Evolutionary conservation across 208 protist genomes (phyloP), one percentile per base, ranked within the genome.

Genomic region (Phytomonas francai): DNA sequence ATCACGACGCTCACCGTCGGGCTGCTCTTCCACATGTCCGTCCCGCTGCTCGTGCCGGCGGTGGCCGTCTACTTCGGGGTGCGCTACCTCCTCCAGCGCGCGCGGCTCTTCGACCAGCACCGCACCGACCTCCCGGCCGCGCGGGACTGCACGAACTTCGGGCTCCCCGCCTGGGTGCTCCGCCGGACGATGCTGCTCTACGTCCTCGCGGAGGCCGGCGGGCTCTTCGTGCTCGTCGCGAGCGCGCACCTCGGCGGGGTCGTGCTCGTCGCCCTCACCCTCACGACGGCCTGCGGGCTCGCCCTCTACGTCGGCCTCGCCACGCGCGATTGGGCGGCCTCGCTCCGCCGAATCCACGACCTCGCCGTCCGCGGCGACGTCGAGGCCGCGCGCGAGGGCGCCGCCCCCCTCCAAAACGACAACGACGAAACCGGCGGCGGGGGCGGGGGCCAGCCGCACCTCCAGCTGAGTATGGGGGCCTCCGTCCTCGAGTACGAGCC

Each of bases 21-120:
- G 0, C 75, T 95, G 30, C 77, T 95, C 14, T 95, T 92, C 63
- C 89, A 91, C 74, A 91, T 91, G 84, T 91, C 89, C 27, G 80
- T 77, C 9, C 89, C 89, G 32, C 76, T 92, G 58, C 74, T 95
- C 29, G 68, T 73, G 6, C 64, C 85, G 11, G 80, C 92, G 59
- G 81, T 85, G 29, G 72, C 79, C 25, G 25, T 84, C 9, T 95
- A 88, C 76, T 91, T 92, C 59, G 27, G 89, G 29, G 67, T 91
- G 30, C 76, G 87, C 30, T 92, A 90, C 73, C 67, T 79, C 54
- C 89, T 76, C 8, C 86, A 92, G 75, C 84, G 89, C 11, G 65
- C 77, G 25, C 76, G 78, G 68, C 66, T 92, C 39, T 86, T 78
- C 60, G 89, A 95, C 68, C 78, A 85, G 57, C 89, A 91, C 69